Evolutionary conservation across 1,139 yeast species (phyloP).

Genomic region (Kodamaea sp.): DNA sequence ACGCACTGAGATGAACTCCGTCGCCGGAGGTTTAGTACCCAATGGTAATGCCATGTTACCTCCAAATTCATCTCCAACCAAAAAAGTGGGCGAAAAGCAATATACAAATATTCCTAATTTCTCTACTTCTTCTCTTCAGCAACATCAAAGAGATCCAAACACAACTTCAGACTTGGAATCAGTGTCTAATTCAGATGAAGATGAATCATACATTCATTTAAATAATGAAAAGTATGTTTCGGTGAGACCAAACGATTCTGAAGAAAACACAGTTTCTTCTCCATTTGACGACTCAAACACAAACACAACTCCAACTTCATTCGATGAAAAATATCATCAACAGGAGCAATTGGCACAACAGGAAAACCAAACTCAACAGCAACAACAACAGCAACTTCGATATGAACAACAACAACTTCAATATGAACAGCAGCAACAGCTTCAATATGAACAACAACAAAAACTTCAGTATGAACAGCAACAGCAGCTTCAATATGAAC

Average conservation of each 20-base stretch:
- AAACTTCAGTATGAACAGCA: too few relatives aligned
- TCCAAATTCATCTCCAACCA: constrained; percentile 14
- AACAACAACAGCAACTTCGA: constrained; percentile 1
- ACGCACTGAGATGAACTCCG: background rate
- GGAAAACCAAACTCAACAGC: background rate
- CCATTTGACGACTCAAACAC: constrained; percentile 20
- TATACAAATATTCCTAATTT: constrained; percentile 30
- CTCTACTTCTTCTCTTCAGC: constrained; percentile 17
- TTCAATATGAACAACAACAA: background rate
- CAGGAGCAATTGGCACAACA: background rate
- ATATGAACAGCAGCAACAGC: too few relatives aligned
- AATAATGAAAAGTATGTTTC: constrained; percentile 5
- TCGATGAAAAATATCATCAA: constrained; percentile 6
- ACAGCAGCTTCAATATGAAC: too few relatives aligned
- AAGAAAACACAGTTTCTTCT: constrained; percentile 13
- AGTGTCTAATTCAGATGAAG: constrained; percentile 19
- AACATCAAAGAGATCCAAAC: constrained; percentile 3
- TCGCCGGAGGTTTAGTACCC: constrained; percentile 13
- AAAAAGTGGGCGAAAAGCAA: constrained; percentile 13
- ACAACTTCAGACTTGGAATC: constrained; percentile 12
- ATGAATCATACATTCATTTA: constrained; percentile 7
- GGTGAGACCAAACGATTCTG: constrained; percentile 2
- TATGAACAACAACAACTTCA: constrained; percentile 2
- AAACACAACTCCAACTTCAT: constrained; percentile 9
- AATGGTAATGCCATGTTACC: constrained; percentile 1